Conservation (phyloP, 208 protist genomes). For the Leishmania lainsoni region DNA sequence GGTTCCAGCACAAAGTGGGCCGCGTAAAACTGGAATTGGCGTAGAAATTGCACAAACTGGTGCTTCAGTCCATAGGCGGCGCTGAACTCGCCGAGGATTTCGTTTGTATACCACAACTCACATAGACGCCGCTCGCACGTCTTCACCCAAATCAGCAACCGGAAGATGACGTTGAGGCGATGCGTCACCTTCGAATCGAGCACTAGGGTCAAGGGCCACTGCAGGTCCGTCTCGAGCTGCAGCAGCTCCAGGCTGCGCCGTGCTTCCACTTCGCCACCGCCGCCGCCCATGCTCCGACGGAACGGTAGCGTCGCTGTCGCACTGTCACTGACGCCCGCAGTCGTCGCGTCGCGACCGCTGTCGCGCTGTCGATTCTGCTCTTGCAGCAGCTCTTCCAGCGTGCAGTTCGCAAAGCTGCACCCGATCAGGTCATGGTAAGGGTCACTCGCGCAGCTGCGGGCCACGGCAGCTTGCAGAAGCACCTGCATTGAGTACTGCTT, state of each 20-base stretch:
- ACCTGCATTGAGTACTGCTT: constrained; percentile 83
- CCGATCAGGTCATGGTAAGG: constrained; percentile 75
- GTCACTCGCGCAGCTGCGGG: constrained; percentile 64
- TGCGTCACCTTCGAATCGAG: constrained; percentile 56
- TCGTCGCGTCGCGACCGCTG: constrained; percentile 17
- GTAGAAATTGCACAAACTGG: constrained; percentile 84
- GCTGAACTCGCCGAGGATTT: constrained; percentile 48
- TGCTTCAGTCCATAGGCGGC: constrained; percentile 82
- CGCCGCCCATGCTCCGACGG: constrained; percentile 3
- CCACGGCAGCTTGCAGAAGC: constrained; percentile 79
- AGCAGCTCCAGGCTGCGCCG: constrained; percentile 71
- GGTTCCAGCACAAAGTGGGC: constrained; percentile 89
- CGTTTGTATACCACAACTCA: constrained; percentile 58
- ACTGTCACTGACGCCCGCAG: neutral
- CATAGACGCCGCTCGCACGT: constrained; percentile 75
- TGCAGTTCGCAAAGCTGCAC: constrained; percentile 70
- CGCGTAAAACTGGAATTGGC: constrained; percentile 90
- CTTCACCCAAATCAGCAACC: constrained; percentile 83
- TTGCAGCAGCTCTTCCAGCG: constrained; percentile 50
- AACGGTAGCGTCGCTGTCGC: constrained; percentile 2
- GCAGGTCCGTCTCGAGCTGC: constrained; percentile 81
- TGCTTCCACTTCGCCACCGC: constrained; percentile 26
- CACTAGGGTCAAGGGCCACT: constrained; percentile 87
- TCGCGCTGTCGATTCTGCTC: constrained; percentile 26
- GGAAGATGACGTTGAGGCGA: constrained; percentile 83